These are phyloP conservation scores for Nicotiana knightiana DNA, from an alignment of 257 asterid species.

Conservation along the genomic window DNA sequence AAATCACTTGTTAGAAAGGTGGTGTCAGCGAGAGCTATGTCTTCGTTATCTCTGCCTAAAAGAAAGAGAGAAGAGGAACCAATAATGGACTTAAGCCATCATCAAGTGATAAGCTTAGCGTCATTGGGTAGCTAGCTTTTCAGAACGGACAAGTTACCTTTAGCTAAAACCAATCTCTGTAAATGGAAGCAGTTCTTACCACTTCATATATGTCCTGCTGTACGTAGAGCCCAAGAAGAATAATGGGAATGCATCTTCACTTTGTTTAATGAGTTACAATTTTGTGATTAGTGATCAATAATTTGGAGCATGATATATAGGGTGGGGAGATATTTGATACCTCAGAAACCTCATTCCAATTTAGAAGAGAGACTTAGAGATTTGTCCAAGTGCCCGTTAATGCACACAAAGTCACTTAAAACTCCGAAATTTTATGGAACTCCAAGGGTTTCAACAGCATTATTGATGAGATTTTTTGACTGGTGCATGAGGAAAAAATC, in stretches of 20 bases:
- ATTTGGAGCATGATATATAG: not conserved
- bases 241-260: not conserved
- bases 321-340: not conserved
- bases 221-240: not conserved
- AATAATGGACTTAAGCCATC: conserved; percentile 19
- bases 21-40: conserved; percentile 47
- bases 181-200: not conserved
- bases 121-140: too few relatives aligned
- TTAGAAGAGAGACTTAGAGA: not conserved
- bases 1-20: conserved; percentile 62
- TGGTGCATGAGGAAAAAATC: not conserved
- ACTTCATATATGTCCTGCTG: not conserved
- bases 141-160: not conserved
- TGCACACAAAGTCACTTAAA: not conserved
- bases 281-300: not conserved
- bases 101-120: conserved; percentile 24
- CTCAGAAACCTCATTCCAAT: not conserved
- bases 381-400: not conserved
- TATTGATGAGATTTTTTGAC: not conserved
- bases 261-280: not conserved
- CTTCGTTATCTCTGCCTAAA: conserved; percentile 56
- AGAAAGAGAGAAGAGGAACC: conserved; percentile 54
- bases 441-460: not conserved
- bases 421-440: not conserved
- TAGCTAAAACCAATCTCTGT: not conserved